phyloP scores from a whole-genome alignment of 805 yeast genomes.

The Saccharomyces kudriavzevii region DNA sequence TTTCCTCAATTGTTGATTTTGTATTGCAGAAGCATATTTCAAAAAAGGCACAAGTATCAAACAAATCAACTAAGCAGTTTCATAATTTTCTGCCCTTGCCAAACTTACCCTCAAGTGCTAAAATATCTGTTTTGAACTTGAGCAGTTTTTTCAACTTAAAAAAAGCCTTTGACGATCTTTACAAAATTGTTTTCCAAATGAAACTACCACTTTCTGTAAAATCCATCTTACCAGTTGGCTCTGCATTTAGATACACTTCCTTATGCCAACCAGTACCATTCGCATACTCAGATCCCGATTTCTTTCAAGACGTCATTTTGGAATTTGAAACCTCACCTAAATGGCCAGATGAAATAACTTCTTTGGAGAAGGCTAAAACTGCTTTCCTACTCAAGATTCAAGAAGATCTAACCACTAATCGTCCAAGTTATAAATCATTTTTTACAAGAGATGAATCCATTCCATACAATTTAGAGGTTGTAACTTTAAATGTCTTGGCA shows the following conservation, averaged over 20 bases:
- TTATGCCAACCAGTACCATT: conserved; percentile 74
- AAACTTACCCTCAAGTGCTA: conserved; percentile 47
- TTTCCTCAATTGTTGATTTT: conserved; percentile 55
- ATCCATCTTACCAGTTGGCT: conserved; percentile 63
- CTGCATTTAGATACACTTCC: conserved; percentile 71
- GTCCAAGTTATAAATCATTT: conserved; percentile 48
- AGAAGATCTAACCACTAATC: conserved; percentile 36
- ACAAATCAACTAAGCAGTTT: conserved; percentile 36
- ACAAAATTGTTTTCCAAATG: conserved; percentile 43
- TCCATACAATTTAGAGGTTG: conserved; percentile 55
- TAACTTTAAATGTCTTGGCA: conserved; percentile 56
- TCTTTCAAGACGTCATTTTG: conserved; percentile 69
- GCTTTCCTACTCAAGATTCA: conserved; percentile 76
- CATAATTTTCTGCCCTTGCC: conserved; percentile 51
- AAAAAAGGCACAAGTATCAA: conserved; percentile 28
- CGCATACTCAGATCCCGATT: conserved; percentile 66
- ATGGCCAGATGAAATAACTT: conserved; percentile 90
- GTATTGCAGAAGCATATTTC: conserved; percentile 57
- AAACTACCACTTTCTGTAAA: conserved; percentile 65
- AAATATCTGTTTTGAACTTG: conserved; percentile 42
- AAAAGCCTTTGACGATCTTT: conserved; percentile 51
- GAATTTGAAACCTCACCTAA: conserved; percentile 84
- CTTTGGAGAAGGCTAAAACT: conserved; percentile 81
- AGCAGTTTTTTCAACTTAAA: conserved; percentile 37
- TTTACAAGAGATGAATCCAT: conserved; percentile 60